Percentiles rank a stretch among this genome's conserved stretches.
Conservation (phyloP, 164 flowering plant genomes). For the Amborella trichopoda region DNA sequence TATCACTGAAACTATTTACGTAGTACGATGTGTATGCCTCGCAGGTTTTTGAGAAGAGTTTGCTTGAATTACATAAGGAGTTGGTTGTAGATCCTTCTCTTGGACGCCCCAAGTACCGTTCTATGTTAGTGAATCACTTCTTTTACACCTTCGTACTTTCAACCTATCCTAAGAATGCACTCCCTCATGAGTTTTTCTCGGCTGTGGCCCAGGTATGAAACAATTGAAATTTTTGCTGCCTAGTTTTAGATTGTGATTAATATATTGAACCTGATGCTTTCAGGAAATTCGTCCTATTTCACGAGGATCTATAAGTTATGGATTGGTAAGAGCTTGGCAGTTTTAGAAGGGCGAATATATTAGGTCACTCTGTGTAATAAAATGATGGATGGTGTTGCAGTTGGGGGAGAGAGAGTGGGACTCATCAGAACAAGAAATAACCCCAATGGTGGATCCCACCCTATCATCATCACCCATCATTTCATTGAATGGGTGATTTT, state of each 20-base stretch:
- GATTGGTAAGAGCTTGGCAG: not conserved
- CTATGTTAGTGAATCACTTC: slow-evolving; percentile 2
- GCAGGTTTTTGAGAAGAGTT: slow-evolving; percentile 4
- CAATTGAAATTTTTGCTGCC: not conserved
- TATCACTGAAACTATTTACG: too few species aligned
- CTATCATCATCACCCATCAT: too few species aligned
- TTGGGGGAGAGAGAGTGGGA: too few species aligned
- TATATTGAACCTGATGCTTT: not conserved
- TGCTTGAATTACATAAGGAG: slow-evolving; percentile 3
- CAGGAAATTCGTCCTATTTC: slow-evolving; percentile 4
- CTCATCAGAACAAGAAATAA: too few species aligned
- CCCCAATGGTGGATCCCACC: too few species aligned
- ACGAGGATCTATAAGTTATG: slow-evolving; percentile 2
- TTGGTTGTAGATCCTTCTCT: slow-evolving; percentile 4
- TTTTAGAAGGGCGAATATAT: too few species aligned
- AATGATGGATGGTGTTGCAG: too few species aligned
- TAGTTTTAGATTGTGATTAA: not conserved
- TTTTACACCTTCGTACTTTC: slow-evolving; percentile 5
- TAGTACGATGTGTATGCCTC: not conserved
- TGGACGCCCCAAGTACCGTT: not conserved
- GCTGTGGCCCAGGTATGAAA: not conserved
- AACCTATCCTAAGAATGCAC: slow-evolving; percentile 3
- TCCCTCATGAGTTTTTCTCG: slow-evolving; percentile 1
- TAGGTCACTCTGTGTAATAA: too few species aligned
- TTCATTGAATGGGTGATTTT: too few species aligned